Base-by-base conservation (phyloP, 2,329 filamentous ascomycete species). In the Colletotrichum liriopes region DNA sequence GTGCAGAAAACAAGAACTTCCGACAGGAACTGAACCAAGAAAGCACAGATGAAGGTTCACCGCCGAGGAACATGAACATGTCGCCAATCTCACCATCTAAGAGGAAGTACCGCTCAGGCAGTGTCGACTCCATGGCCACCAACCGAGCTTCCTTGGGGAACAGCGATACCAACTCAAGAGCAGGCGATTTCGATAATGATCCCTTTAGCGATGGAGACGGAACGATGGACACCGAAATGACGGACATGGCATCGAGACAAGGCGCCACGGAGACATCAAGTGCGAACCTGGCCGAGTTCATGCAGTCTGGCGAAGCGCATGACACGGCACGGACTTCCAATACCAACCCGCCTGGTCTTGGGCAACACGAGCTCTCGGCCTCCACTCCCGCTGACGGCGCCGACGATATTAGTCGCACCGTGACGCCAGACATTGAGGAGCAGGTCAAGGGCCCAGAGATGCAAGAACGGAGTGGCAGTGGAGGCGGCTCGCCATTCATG, bases 1-100 rank as follows among this genome's bases (percentile, higher is more conserved):
- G 82, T 49, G 82, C 82, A 47, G 88, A 90, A 62, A 90, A 90
- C 74, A 84, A 84, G 67, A 81, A 82, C 2, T 90, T 90, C 77
- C 82, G 83, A 23, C 82, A 84, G 61, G 88, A 90, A 74, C 80
- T 89, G 8, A 80, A 79, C 26, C 81, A 82, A 51, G 84, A 86
- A 73, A 75, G 76, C 59, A 74, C 74, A 12, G 74, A 77, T 4
- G 75, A 79, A 23, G 67, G 18, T 9, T 23, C 41, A 5, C 39
- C 62, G 14, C 39, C 35, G 47, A 64, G 39, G 20, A 51, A 49
- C 51, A 39, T 47, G 16, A 70, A 56, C 55, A 71, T 65, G 58
- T 67, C 72, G 2, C 77, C 76, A 2, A 67, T 75, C 5, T 86
- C 84, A 1, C 83, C 84, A 1, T 81, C 84, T 0, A 87, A 87